Percentiles rank a stretch among this genome's conserved stretches.
Evolutionary conservation across 768 basidiomycete species (phyloP).

Genomic region (Polyporus arcularius): DNA sequence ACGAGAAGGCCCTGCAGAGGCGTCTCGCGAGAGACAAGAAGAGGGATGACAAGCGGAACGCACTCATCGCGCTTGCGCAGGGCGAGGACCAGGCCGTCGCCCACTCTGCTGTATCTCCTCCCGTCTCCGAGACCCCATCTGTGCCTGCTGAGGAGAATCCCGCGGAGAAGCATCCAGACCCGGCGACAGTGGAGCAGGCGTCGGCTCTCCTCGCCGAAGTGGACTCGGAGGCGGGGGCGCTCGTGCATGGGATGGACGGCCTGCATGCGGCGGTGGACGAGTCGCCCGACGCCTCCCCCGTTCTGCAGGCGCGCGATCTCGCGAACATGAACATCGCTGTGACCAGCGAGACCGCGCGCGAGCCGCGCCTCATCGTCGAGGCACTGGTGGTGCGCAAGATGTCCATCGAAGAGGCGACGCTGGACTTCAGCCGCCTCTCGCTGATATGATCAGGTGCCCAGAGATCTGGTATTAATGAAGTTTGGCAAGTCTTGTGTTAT

Average conservation of each 20-base stretch:
- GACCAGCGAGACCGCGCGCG: slow-evolving; percentile 33
- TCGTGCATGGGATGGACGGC: slow-evolving; percentile 35
- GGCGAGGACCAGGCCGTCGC: not conserved
- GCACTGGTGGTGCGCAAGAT: slow-evolving; percentile 79
- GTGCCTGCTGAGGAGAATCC: slow-evolving; percentile 12
- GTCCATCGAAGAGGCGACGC: slow-evolving; percentile 71
- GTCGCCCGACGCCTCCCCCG: slow-evolving; percentile 3
- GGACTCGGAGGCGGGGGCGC: slow-evolving; percentile 22
- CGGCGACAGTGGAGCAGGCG: slow-evolving; percentile 37
- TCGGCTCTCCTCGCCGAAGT: slow-evolving; percentile 10
- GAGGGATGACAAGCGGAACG: slow-evolving; percentile 45
- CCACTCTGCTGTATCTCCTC: not conserved
- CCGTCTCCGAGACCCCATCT: not conserved
- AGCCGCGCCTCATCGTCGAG: slow-evolving; percentile 74
- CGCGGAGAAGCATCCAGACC: not conserved
- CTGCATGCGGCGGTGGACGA: slow-evolving; percentile 36
- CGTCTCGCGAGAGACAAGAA: slow-evolving; percentile 52
- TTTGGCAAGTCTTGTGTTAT: too few relatives aligned
- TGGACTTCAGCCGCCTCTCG: slow-evolving; percentile 57
- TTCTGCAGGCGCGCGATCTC: slow-evolving; percentile 3
- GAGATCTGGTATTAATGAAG: too few relatives aligned
- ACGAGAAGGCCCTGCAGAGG: slow-evolving; percentile 38
- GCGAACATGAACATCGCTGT: slow-evolving; percentile 7
- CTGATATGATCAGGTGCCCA: not conserved
- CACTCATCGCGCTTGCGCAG: slow-evolving; percentile 22